A percentile compares a stretch with the other conserved stretches of the same genome.
Conservation (phyloP, 306 rosid species). For the Pterocarpus santalinus region DNA sequence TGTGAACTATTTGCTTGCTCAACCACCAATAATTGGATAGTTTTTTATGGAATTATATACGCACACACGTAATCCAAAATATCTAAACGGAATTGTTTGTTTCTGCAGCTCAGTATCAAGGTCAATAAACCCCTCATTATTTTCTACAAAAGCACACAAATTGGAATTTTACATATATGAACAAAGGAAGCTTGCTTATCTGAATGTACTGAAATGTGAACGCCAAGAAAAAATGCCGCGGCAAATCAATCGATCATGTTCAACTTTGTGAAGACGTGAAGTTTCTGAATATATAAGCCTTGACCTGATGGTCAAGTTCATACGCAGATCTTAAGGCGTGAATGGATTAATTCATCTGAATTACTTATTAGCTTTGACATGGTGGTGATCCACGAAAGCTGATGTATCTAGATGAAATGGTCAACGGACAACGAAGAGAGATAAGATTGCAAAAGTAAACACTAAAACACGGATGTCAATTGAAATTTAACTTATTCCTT, state of each 20-base stretch:
- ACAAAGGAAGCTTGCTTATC: constrained; percentile 26
- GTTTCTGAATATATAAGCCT: not conserved
- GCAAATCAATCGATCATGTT: constrained; percentile 6
- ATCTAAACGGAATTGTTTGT: constrained; percentile 10
- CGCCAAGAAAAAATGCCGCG: constrained; percentile 1
- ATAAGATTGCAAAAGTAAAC: constrained; percentile 20
- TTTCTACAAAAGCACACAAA: constrained; percentile 13
- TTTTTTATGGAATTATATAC: not conserved
- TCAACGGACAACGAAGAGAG: constrained; percentile 36
- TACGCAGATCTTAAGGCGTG: constrained; percentile 12
- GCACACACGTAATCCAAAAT: constrained; percentile 14
- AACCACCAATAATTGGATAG: constrained; percentile 15
- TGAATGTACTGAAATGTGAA: constrained; percentile 17
- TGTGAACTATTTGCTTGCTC: constrained; percentile 25
- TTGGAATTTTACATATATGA: constrained; percentile 29
- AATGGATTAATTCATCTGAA: not conserved
- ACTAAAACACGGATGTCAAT: constrained; percentile 16
- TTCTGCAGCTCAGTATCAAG: constrained; percentile 38
- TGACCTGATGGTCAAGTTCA: constrained; percentile 2
- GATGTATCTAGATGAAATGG: constrained; percentile 33
- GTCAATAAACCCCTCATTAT: constrained; percentile 34
- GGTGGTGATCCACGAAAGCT: constrained; percentile 23
- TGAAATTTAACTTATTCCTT: not conserved
- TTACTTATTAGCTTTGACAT: constrained; percentile 22
- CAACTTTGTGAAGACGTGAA: constrained; percentile 20